Conservation (phyloP, 2,329 filamentous ascomycete genomes). For the Penicillium sumatraense region DNA sequence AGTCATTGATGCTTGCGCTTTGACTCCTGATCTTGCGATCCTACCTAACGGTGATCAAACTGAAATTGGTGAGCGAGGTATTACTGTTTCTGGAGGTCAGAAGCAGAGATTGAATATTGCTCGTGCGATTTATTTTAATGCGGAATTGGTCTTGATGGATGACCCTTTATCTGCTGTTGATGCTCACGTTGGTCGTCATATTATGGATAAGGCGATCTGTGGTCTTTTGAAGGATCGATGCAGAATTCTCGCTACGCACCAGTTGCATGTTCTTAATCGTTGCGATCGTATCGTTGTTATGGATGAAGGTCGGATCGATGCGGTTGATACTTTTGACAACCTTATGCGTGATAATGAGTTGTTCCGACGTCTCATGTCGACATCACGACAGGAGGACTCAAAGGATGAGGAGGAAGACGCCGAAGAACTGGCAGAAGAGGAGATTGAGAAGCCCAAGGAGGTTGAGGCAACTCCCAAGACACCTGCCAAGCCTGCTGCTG, state of each 20-base stretch:
- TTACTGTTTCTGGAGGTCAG: slow-evolving; percentile 93
- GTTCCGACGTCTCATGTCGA: slow-evolving; percentile 82
- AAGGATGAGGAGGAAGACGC: slow-evolving; percentile 56
- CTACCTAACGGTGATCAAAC: slow-evolving; percentile 87
- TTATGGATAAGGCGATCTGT: slow-evolving; percentile 93
- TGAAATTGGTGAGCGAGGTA: slow-evolving; percentile 93
- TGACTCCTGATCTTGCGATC: slow-evolving; percentile 87
- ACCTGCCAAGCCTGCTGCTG: slow-evolving; percentile 24
- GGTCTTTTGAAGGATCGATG: slow-evolving; percentile 88
- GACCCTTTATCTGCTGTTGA: slow-evolving; percentile 63
- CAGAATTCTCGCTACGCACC: slow-evolving; percentile 89
- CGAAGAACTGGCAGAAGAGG: slow-evolving; percentile 43
- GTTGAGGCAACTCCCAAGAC: slow-evolving; percentile 10
- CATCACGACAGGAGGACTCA: slow-evolving; percentile 64
- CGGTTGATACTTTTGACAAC: slow-evolving; percentile 86
- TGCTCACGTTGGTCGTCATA: slow-evolving; percentile 66
- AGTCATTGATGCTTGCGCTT: slow-evolving; percentile 84
- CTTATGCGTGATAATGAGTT: slow-evolving; percentile 78
- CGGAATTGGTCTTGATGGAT: slow-evolving; percentile 67
- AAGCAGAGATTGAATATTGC: slow-evolving; percentile 96
- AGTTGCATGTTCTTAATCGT: slow-evolving; percentile 87
- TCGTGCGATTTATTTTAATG: slow-evolving; percentile 70
- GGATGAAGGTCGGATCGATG: slow-evolving; percentile 81
- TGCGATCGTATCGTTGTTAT: slow-evolving; percentile 95
- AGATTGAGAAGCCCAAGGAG: slow-evolving; percentile 41